Evolutionary conservation across 768 basidiomycete species (phyloP).

Genomic region (Paxillus involutus): DNA sequence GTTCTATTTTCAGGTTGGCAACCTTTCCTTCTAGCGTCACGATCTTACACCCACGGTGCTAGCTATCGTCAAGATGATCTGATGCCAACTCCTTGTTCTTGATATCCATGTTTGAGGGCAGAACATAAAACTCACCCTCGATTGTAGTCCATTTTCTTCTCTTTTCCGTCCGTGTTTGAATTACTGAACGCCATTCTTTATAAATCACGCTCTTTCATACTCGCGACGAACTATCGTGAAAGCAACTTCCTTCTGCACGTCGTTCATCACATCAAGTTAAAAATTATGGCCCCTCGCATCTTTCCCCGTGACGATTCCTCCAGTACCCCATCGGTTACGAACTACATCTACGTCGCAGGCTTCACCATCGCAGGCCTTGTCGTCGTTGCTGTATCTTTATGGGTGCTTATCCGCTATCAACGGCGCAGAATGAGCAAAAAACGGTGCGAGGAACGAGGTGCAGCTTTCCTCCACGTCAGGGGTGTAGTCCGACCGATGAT

Average conservation of each 20-base stretch:
- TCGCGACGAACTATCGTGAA: not conserved
- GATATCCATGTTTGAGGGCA: not conserved
- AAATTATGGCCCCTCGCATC: constrained; percentile 19
- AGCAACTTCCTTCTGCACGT: not conserved
- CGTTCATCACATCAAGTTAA: not conserved
- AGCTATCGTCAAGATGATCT: not conserved
- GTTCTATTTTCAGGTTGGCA: not conserved
- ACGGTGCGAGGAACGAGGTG: constrained; percentile 36
- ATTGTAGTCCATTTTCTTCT: not conserved
- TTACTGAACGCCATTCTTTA: constrained; percentile 4
- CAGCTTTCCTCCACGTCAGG: constrained; percentile 38
- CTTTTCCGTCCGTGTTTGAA: not conserved
- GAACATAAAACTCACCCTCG: not conserved
- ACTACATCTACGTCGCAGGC: constrained; percentile 47
- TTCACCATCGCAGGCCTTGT: constrained; percentile 32
- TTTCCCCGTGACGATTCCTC: constrained; percentile 10
- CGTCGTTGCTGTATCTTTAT: constrained; percentile 33
- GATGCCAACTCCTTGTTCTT: not conserved
- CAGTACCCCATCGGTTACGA: not conserved
- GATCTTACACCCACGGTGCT: no score
- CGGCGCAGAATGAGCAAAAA: constrained; percentile 40
- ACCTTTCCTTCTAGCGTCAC: no score
- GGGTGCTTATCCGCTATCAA: constrained; percentile 42
- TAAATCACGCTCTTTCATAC: constrained; percentile 9
- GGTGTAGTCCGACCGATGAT: constrained; percentile 7